phyloP scores from a whole-genome alignment of 768 basidiomycete genomes.

The Termitomyces titanicus region DNA sequence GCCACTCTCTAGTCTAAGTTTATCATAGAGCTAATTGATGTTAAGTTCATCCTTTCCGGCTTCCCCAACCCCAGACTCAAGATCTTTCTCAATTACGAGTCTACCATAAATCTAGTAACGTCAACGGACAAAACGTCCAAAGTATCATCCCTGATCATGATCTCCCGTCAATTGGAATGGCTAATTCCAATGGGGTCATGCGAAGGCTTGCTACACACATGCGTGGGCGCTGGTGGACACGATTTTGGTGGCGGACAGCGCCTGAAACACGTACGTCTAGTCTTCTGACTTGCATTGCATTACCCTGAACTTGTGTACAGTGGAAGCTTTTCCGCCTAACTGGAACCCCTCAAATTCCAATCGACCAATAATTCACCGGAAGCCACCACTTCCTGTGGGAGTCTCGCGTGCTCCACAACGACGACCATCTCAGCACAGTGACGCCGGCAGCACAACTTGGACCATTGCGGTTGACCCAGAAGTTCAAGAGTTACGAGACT shows the following conservation, averaged over 20 bases:
- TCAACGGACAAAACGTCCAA: neutral
- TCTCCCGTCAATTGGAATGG: neutral
- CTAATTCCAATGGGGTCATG: neutral
- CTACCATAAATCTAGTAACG: neutral
- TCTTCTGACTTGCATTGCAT: neutral
- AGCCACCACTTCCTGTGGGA: too few species aligned
- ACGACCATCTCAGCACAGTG: neutral
- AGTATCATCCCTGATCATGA: neutral
- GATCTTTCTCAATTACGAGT: neutral
- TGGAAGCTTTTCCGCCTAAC: neutral
- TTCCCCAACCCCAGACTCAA: too few species aligned
- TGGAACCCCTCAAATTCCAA: neutral
- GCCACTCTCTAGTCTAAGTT: too few species aligned
- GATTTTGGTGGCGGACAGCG: neutral
- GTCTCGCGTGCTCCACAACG: neutral
- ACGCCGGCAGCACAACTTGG: neutral
- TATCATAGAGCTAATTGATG: too few species aligned
- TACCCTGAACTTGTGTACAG: neutral
- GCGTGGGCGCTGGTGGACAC: neutral
- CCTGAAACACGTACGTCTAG: neutral
- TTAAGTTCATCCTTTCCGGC: too few species aligned
- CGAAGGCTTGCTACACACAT: neutral
- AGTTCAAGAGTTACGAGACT: neutral
- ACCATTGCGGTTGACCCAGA: neutral
- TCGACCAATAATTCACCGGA: too few species aligned